Percentiles rank a stretch among this genome's conserved stretches.
Evolutionary conservation across 2,329 filamentous ascomycete species (phyloP).

Genomic region (Penicillium sp.): DNA sequence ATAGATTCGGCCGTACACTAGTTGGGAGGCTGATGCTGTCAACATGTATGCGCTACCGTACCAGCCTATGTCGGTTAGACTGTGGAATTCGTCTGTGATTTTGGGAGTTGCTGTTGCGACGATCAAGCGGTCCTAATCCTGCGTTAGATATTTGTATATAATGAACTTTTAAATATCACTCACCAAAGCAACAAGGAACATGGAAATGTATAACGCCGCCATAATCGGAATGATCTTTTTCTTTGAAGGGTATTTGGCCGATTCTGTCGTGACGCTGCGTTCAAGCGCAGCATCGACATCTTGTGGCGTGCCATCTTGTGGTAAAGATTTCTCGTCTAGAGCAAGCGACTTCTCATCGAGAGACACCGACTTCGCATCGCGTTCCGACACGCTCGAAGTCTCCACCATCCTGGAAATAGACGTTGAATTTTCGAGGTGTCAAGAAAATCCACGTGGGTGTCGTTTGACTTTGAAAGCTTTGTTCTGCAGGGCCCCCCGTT

Average conservation of each 20-base stretch:
- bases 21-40: constrained; percentile 36
- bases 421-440: no score
- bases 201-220: not conserved
- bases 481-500: not conserved
- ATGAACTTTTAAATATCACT: not conserved
- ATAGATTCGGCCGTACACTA: constrained; percentile 39
- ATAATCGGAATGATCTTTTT: constrained; percentile 1
- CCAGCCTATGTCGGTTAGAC: constrained; percentile 45
- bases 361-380: not conserved
- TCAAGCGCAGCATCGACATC: not conserved
- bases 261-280: not conserved
- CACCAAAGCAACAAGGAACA: constrained; percentile 1
- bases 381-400: not conserved
- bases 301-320: not conserved
- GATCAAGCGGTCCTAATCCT: constrained; percentile 17
- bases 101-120: constrained; percentile 41
- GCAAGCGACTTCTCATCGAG: not conserved
- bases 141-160: not conserved
- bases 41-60: constrained; percentile 43
- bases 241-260: not conserved
- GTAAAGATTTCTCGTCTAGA: not conserved
- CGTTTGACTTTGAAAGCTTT: no score
- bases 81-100: constrained; percentile 45
- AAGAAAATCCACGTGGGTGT: no score
- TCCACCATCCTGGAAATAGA: not conserved